Base-by-base conservation (phyloP, 2,329 filamentous ascomycete genomes). In the Exophiala phaeomuriformis region DNA sequence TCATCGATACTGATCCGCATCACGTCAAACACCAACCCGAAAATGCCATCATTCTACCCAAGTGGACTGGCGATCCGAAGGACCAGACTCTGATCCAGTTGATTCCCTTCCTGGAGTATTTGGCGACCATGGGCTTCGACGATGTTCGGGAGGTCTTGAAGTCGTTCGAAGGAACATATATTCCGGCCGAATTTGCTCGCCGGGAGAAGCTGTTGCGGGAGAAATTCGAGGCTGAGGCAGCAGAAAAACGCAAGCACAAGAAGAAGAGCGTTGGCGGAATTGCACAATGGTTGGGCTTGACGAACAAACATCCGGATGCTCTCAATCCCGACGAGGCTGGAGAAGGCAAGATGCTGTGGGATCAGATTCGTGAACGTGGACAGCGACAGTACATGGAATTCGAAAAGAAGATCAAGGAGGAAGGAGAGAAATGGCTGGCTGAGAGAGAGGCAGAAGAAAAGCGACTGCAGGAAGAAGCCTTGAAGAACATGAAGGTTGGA, bases 81-180 rank as follows among this genome's bases (percentile, higher is more conserved):
- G 91, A 98, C 70, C 89, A 84, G 67, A 88, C 89, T 44, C 84
- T 98, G 7, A 86, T 98, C 27, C 81, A 84, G 3, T 76, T 96
- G 46, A 95, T 98, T 55, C 93, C 93, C 8, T 96, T 98, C 82
- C 83, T 98, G 58, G 93, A 98, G 74, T 97, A 96, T 71, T 82
- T 98, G 61, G 88, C 90, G 61, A 93, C 90, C 19, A 95, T 97
- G 87, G 86, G 90, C 61, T 88, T 89, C 64, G 78, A 83, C 49
- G 93, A 98, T 65, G 87, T 94, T 9, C 87, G 93, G 62, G 83
- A 86, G 64, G 85, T 93, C 3, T 72, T 96, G 67, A 88, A 87
- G 72, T 90, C 87, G 0, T 95, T 95, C 65, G 83, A 95, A 52
- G 90, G 90, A 68, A 88, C 85, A 67, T 79, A 91, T 64, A 95